Conservation (phyloP, 345 rosid genomes). For the Eucalyptus marginata region DNA sequence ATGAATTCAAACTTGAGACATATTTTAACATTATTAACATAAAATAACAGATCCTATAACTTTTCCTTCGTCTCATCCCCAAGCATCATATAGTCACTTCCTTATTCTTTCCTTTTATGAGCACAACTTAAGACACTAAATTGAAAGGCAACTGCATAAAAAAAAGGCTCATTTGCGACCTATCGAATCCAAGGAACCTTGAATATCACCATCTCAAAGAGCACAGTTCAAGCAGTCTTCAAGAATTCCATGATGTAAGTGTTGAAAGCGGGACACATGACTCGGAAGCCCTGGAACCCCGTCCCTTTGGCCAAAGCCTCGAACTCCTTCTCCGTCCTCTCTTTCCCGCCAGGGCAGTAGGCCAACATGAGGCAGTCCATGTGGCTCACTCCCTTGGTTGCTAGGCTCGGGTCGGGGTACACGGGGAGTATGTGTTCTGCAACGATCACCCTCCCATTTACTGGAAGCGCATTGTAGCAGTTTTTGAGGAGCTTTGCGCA, state of each 20-base stretch:
- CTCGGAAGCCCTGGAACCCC: conserved; percentile 68
- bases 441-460: conserved; percentile 65
- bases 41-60: no score
- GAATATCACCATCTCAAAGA: neutral
- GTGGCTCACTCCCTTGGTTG: conserved; percentile 51
- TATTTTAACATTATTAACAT: no score
- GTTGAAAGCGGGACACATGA: conserved; percentile 46
- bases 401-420: conserved; percentile 62
- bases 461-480: conserved; percentile 57
- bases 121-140: no score
- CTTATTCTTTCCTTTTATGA: neutral
- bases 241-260: conserved; percentile 60
- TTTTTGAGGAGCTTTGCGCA: conserved; percentile 58
- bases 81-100: neutral
- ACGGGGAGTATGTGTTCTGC: conserved; percentile 67
- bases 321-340: conserved; percentile 72
- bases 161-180: neutral
- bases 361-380: conserved; percentile 80
- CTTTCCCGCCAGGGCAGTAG: conserved; percentile 87
- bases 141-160: neutral
- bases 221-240: conserved; percentile 21
- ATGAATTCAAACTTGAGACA: no score
- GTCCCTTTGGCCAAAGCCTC: conserved; percentile 57
- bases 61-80: neutral
- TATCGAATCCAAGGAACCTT: neutral